These are phyloP conservation scores for Solanum tacnaense DNA, from an alignment of 257 asterid species.

Conservation along the genomic window DNA sequence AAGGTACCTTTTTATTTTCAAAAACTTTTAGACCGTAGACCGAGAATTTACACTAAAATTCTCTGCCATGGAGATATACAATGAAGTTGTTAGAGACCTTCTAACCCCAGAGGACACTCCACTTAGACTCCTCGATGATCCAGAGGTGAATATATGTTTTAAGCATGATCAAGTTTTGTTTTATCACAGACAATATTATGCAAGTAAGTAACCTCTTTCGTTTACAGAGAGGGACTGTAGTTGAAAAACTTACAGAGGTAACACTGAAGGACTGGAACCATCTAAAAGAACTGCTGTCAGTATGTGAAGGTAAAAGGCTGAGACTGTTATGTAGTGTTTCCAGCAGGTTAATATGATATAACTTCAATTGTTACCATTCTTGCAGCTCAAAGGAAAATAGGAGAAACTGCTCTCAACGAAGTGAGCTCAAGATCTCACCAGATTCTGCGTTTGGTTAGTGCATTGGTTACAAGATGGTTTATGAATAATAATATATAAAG, in stretches of 20 bases:
- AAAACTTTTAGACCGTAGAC: conserved; percentile 13
- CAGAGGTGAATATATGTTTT: conserved; percentile 41
- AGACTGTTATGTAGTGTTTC: not conserved
- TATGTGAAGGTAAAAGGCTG: conserved; percentile 56
- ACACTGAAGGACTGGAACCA: conserved; percentile 45
- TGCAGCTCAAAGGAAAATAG: conserved; percentile 82
- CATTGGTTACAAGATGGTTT: not conserved
- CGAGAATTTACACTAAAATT: conserved; percentile 55
- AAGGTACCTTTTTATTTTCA: not conserved
- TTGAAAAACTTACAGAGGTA: conserved; percentile 77
- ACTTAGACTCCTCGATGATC: conserved; percentile 91
- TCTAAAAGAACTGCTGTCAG: conserved; percentile 51
- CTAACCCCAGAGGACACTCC: conserved; percentile 45
- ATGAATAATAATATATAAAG: not conserved
- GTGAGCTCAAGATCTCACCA: conserved; percentile 94
- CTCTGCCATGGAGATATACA: conserved; percentile 96
- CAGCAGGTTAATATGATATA: not conserved
- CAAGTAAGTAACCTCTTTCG: not conserved
- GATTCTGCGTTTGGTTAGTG: conserved; percentile 67
- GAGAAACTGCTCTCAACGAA: conserved; percentile 87
- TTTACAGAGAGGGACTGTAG: conserved; percentile 70
- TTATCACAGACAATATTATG: not conserved
- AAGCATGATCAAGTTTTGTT: not conserved
- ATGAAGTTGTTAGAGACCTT: conserved; percentile 84
- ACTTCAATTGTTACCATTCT: not conserved